These are phyloP conservation scores for Rhizophora mangle DNA, from an alignment of 345 rosid genomes.

Conservation along the genomic window DNA sequence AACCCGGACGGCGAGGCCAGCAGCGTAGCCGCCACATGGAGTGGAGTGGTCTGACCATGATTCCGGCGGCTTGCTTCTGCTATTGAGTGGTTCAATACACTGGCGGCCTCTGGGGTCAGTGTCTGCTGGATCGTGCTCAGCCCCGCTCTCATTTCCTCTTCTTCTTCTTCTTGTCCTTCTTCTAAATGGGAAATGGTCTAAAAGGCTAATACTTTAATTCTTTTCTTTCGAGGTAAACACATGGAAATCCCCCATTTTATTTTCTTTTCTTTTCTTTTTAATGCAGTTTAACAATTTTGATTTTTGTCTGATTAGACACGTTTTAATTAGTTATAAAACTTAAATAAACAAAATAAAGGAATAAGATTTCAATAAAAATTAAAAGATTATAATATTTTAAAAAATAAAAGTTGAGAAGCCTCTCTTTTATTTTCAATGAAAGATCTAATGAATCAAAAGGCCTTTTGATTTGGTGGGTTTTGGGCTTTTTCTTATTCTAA, in stretches of 20 bases:
- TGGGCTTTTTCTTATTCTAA: too few species aligned
- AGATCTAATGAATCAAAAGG: neutral
- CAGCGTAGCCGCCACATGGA: conserved; percentile 94
- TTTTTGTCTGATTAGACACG: neutral
- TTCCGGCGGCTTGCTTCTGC: conserved; percentile 87
- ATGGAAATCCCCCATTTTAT: too few species aligned
- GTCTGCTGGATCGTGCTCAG: conserved; percentile 95
- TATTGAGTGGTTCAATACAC: conserved; percentile 76
- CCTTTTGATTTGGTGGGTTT: neutral
- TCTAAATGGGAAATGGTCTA: neutral
- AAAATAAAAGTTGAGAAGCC: too few species aligned
- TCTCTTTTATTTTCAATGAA: too few species aligned
- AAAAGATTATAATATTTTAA: too few species aligned
- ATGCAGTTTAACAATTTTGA: neutral
- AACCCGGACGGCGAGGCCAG: conserved; percentile 74
- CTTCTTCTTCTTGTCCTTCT: neutral
- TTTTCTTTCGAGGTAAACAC: too few species aligned
- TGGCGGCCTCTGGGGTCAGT: conserved; percentile 94
- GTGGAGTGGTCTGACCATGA: conserved; percentile 94
- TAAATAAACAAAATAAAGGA: neutral
- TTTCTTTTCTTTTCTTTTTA: neutral
- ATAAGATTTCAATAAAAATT: neutral
- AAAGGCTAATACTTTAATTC: too few species aligned
- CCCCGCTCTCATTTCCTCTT: conserved; percentile 84
- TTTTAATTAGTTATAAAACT: too few species aligned